phyloP scores from a whole-genome alignment of 805 yeast species.

The Starmerella sirachaensis region DNA sequence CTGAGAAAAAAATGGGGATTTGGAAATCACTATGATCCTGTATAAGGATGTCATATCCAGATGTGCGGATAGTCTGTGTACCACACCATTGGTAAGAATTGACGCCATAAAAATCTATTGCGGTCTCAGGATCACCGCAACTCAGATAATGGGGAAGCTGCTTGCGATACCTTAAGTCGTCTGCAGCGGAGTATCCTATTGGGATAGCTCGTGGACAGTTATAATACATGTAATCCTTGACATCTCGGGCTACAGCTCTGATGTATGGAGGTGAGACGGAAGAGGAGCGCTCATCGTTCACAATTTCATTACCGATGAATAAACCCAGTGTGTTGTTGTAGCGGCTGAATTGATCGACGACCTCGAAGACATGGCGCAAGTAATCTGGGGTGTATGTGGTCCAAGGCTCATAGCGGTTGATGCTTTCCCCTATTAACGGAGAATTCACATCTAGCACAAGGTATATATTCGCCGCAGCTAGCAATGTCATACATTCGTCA shows the following conservation, averaged over 20 bases:
- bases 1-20: constrained; percentile 78
- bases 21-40: constrained; percentile 55
- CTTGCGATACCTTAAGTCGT: constrained; percentile 65
- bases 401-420: constrained; percentile 93
- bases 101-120: constrained; percentile 65
- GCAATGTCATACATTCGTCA: constrained; percentile 79
- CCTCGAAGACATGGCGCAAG: constrained; percentile 61
- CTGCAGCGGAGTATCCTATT: constrained; percentile 95
- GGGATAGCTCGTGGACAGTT: constrained; percentile 62
- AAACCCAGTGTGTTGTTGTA: constrained; percentile 84
- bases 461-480: constrained; percentile 89
- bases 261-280: constrained; percentile 56
- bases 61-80: constrained; percentile 62
- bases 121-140: constrained; percentile 47
- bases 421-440: constrained; percentile 62
- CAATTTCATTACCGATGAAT: constrained; percentile 84
- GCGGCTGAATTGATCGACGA: constrained; percentile 66
- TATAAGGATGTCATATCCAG: constrained; percentile 65
- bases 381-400: constrained; percentile 62
- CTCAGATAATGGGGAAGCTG: constrained; percentile 71
- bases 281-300: constrained; percentile 64
- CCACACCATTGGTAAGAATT: constrained; percentile 84
- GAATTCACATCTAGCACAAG: constrained; percentile 84
- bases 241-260: constrained; percentile 68
- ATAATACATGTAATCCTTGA: constrained; percentile 53